These are phyloP conservation scores for Nicotiana attenuata DNA, from an alignment of 257 asterid genomes.

Conservation along the genomic window DNA sequence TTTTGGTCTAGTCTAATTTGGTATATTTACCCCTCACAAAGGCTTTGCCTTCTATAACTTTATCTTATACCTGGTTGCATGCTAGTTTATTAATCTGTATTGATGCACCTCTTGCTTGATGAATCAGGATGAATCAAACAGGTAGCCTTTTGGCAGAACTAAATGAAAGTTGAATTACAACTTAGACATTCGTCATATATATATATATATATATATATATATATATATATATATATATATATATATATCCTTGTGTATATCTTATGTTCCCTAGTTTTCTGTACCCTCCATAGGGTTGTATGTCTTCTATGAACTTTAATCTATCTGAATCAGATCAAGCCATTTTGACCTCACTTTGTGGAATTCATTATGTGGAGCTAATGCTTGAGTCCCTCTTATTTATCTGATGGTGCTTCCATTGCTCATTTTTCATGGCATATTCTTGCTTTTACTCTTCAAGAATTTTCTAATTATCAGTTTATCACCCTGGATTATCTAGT, in stretches of 20 bases:
- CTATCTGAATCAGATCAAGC: neutral
- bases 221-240: too few relatives aligned
- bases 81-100: neutral
- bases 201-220: neutral
- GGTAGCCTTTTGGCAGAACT: neutral
- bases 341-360: neutral
- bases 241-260: neutral
- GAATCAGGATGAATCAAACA: neutral
- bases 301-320: neutral
- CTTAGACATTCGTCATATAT: neutral
- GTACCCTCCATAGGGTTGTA: neutral
- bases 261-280: neutral
- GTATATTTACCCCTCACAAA: neutral
- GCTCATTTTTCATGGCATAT: neutral
- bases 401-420: neutral
- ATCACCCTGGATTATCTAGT: neutral
- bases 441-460: neutral
- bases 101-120: constrained; percentile 4
- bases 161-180: neutral
- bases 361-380: neutral
- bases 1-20: neutral
- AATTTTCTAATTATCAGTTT: neutral
- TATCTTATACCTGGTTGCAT: neutral
- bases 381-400: neutral
- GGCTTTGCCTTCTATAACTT: neutral